Evolutionary conservation across 306 rosid species (phyloP).

Genomic region (Acmispon strigosus): DNA sequence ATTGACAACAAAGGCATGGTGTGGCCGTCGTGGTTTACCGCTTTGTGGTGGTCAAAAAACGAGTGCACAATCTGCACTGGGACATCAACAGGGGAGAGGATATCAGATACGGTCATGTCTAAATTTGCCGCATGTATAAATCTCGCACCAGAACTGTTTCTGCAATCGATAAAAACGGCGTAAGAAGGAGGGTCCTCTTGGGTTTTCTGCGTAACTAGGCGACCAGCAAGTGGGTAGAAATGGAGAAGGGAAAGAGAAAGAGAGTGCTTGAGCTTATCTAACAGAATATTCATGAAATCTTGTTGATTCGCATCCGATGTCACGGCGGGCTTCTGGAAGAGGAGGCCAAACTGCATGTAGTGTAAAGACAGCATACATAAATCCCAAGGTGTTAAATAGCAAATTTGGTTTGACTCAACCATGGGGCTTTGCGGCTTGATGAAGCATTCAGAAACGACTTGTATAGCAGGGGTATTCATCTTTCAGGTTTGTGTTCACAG

Average conservation of each 20-base stretch:
- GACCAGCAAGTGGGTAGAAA: background rate
- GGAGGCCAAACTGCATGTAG: background rate
- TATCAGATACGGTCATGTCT: background rate
- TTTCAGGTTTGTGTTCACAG: background rate
- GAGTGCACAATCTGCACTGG: background rate
- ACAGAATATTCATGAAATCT: background rate
- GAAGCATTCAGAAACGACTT: background rate
- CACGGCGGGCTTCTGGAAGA: background rate
- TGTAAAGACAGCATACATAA: background rate
- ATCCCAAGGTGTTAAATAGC: background rate
- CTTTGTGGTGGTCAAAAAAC: background rate
- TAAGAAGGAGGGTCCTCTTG: background rate
- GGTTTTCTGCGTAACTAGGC: background rate
- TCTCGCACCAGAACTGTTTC: background rate
- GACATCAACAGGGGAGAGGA: background rate
- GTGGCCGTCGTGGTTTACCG: background rate
- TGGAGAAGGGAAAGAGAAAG: background rate
- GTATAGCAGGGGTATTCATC: background rate
- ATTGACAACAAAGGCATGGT: background rate
- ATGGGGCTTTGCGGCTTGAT: background rate
- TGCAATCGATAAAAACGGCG: background rate
- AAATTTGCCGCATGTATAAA: background rate
- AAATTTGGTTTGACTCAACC: background rate
- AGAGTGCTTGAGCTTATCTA: background rate
- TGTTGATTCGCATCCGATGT: background rate